Evolutionary conservation across 2,329 filamentous ascomycete genomes (phyloP), one percentile per base, ranked within the genome.

Genomic region (Elsinoe ampelina): DNA sequence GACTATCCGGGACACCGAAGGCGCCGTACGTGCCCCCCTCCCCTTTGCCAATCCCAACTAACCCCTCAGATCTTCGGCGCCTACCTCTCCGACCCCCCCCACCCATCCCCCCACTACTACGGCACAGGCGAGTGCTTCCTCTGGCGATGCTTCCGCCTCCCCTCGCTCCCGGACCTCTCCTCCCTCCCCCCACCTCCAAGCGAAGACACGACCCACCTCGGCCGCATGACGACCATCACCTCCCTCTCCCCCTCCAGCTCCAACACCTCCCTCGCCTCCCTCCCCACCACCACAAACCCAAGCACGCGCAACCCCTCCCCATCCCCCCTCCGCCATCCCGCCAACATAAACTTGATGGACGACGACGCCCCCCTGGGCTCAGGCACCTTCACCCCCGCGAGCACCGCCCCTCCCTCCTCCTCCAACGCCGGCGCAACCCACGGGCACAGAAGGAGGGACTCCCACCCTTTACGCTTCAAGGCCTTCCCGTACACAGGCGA

Each of bases 61-160:
- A 62, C 57, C 10, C 17, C 34, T 54, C 59, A 72, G 70, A 80
- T 89, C 41, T 98, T 98, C 69, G 93, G 93, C 67, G 91, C 91
- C 55, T 97, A 97, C 70, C 82, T 97, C 55, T 95, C 89, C 54
- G 92, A 98, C 69, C 79, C 87, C 52, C 91, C 92, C 10, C 87
- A 86, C 63, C 88, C 89, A 0, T 77, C 83, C 1, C 74, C 89
- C 2, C 87, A 91, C 61, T 98, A 95, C 76, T 98, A 88, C 70
- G 93, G 93, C 65, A 96, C 89, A 11, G 93, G 93, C 65, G 93
- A 98, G 72, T 97, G 92, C 72, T 98, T 95, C 71, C 81, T 95
- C 61, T 95, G 89, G 89, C 82, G 87, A 48, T 86, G 87, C 0
- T 83, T 83, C 43, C 72, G 86, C 3, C 75, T 91, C 34, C 76